phyloP scores from a whole-genome alignment of 2,329 filamentous ascomycete genomes.

The Claviceps quebecensis region DNA sequence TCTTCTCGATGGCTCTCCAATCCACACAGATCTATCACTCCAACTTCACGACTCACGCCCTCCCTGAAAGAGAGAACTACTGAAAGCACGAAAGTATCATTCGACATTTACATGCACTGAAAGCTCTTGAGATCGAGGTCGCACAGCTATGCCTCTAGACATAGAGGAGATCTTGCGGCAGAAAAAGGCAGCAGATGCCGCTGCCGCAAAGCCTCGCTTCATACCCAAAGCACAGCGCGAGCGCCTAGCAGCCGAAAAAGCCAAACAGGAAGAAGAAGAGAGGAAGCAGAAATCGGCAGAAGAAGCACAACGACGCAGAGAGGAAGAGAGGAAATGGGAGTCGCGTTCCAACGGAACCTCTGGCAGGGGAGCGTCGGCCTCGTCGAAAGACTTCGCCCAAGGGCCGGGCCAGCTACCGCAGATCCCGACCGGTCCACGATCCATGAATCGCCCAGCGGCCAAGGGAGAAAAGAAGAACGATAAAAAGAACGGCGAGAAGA shows the following conservation, averaged over 20 bases:
- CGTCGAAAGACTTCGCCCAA: slow-evolving; percentile 12
- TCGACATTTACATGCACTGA: neutral
- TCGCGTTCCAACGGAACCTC: slow-evolving; percentile 13
- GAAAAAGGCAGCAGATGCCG: slow-evolving; percentile 75
- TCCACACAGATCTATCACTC: neutral
- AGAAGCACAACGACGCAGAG: slow-evolving; percentile 57
- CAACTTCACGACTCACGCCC: neutral
- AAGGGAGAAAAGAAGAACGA: slow-evolving; percentile 24
- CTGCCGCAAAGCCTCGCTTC: slow-evolving; percentile 77
- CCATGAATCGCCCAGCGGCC: slow-evolving; percentile 35
- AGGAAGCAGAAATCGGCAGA: slow-evolving; percentile 34
- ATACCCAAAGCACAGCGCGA: slow-evolving; percentile 74
- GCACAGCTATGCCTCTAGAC: slow-evolving; percentile 40
- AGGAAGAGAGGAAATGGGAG: slow-evolving; percentile 38
- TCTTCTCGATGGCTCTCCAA: neutral
- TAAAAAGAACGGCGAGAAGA: slow-evolving; percentile 22
- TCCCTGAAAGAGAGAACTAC: neutral
- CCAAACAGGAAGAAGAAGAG: slow-evolving; percentile 52
- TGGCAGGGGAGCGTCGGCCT: slow-evolving; percentile 7
- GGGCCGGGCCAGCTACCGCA: slow-evolving; percentile 9
- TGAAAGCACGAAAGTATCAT: neutral
- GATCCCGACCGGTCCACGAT: slow-evolving; percentile 59
- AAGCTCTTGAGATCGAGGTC: neutral
- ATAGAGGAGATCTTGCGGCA: slow-evolving; percentile 75
- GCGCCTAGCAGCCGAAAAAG: slow-evolving; percentile 63